Evolutionary conservation across 495 filamentous ascomycete species (phyloP).

Genomic region (Penicillium salamii): DNA sequence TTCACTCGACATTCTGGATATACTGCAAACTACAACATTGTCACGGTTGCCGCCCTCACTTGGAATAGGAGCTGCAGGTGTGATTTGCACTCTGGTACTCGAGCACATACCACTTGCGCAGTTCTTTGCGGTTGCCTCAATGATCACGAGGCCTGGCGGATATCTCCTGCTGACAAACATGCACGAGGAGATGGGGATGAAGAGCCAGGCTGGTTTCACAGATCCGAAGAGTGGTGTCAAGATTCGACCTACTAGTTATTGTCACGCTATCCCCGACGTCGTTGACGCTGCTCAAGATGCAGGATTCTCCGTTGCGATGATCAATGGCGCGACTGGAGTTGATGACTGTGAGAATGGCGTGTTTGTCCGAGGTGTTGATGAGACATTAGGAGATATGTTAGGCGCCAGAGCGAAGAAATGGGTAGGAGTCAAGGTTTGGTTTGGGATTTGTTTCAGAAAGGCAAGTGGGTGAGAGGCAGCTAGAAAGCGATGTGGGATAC

Average conservation of each 20-base stretch:
- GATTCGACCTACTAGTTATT: constrained; percentile 61
- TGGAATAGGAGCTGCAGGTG: constrained; percentile 33
- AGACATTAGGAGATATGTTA: constrained; percentile 45
- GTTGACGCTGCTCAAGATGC: constrained; percentile 48
- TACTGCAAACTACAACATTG: constrained; percentile 27
- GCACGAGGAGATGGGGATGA: constrained; percentile 66
- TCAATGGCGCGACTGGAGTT: constrained; percentile 20
- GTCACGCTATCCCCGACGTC: constrained; percentile 54
- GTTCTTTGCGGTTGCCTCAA: constrained; percentile 54
- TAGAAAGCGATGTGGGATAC: not conserved
- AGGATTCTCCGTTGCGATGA: constrained; percentile 48
- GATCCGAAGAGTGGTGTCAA: constrained; percentile 55
- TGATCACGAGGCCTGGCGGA: constrained; percentile 49
- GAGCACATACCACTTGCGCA: constrained; percentile 60
- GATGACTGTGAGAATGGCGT: constrained; percentile 1
- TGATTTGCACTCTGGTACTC: constrained; percentile 65
- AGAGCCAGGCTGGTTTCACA: constrained; percentile 66
- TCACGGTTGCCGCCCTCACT: constrained; percentile 12
- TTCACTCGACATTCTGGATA: constrained; percentile 25
- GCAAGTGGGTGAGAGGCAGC: constrained; percentile 3
- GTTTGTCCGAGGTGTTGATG: constrained; percentile 50
- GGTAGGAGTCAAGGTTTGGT: constrained; percentile 66
- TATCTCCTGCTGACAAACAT: constrained; percentile 68
- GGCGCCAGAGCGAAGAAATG: constrained; percentile 64
- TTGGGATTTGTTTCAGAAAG: constrained; percentile 58